These are phyloP conservation scores for Pestalotiopsis sp. DNA, from an alignment of 2,329 filamentous ascomycete genomes.

Conservation along the genomic window DNA sequence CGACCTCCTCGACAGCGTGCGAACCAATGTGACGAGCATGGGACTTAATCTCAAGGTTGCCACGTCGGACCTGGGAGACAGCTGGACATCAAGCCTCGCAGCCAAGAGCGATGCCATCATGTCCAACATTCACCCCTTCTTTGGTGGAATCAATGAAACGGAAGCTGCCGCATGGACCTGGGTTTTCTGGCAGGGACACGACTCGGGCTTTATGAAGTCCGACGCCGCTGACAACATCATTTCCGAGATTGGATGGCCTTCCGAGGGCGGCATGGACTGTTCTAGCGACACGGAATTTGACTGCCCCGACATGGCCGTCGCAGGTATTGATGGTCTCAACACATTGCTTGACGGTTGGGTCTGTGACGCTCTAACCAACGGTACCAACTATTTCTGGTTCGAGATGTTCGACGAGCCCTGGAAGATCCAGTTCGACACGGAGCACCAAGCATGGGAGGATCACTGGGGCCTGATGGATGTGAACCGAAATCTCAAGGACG, in stretches of 20 bases:
- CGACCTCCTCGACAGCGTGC: conserved; percentile 65
- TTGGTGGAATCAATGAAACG: conserved; percentile 71
- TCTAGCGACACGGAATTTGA: conserved; percentile 49
- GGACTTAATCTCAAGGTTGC: conserved; percentile 74
- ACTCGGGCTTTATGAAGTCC: conserved; percentile 63
- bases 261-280: conserved; percentile 76
- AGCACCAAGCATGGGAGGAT: conserved; percentile 81
- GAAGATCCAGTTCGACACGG: conserved; percentile 75
- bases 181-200: conserved; percentile 74
- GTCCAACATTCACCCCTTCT: conserved; percentile 97
- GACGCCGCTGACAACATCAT: conserved; percentile 73
- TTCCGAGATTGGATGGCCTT: conserved; percentile 90
- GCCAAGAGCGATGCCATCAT: conserved; percentile 81
- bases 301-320: conserved; percentile 70
- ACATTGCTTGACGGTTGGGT: conserved; percentile 85
- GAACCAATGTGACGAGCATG: conserved; percentile 67
- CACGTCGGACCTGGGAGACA: conserved; percentile 85
- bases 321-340: conserved; percentile 79
- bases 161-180: conserved; percentile 79
- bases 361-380: conserved; percentile 75
- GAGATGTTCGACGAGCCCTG: conserved; percentile 96
- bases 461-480: conserved; percentile 93
- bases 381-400: conserved; percentile 96
- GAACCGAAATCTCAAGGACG: conserved; percentile 78
- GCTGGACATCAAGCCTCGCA: conserved; percentile 75